A percentile compares a stretch with the other conserved stretches of the same genome.
phyloP scores from a whole-genome alignment of 73 alveolate species.

The Paramecium sonneborni region DNA sequence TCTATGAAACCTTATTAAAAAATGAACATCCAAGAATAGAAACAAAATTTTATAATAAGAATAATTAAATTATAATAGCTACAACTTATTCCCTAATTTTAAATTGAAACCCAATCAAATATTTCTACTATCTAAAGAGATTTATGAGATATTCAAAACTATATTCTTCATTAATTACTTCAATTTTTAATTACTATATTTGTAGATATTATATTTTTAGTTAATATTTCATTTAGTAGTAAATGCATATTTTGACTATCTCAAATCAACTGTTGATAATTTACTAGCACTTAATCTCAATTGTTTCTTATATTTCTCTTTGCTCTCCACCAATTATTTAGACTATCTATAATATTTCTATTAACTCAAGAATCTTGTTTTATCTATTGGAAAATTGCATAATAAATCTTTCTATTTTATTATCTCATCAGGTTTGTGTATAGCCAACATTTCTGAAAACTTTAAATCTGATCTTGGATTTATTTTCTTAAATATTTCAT shows the following conservation, averaged over 20 bases:
- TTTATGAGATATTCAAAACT: not conserved
- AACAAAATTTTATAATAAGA: not conserved
- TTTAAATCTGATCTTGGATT: not conserved
- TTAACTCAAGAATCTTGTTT: not conserved
- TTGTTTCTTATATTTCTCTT: not conserved
- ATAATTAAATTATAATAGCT: not conserved
- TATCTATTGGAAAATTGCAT: conserved; percentile 2
- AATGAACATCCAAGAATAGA: not conserved
- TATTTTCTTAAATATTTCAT: not conserved
- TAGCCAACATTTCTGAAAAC: not conserved
- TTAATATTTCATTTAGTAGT: not conserved
- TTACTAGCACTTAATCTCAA: not conserved
- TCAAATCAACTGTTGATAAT: not conserved
- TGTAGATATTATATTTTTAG: not conserved
- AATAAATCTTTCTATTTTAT: not conserved
- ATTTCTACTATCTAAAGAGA: not conserved
- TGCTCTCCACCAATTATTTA: not conserved
- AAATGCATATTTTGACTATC: not conserved
- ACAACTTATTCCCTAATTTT: not conserved
- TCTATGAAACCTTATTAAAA: conserved; percentile 4
- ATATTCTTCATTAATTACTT: not conserved
- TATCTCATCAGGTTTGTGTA: not conserved
- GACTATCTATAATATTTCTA: not conserved
- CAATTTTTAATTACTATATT: not conserved
- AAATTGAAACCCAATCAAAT: not conserved